Conservation (phyloP, 1,284 basidiomycete species). For the Boletus smithii region DNA sequence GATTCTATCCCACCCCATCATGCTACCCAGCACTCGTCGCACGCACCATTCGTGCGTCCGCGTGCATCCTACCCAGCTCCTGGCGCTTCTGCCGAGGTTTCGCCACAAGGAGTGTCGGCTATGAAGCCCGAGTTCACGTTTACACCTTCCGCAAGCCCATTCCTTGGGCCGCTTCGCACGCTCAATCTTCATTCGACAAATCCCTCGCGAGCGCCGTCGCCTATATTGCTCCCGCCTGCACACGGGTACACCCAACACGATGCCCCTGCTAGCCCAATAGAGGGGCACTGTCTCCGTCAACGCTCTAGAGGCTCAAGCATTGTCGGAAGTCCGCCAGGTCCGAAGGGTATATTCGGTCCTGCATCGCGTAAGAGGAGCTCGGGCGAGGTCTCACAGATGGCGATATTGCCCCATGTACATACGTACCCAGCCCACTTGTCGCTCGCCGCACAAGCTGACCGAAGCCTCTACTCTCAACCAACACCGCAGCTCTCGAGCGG, state of each 20-base stretch:
- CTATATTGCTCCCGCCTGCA: slow-evolving; percentile 59
- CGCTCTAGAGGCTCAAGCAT: slow-evolving; percentile 33
- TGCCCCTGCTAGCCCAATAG: slow-evolving; percentile 34
- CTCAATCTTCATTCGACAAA: slow-evolving; percentile 67
- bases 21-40: slow-evolving; percentile 27
- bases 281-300: slow-evolving; percentile 24
- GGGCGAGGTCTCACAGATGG: slow-evolving; percentile 28
- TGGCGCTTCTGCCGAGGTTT: slow-evolving; percentile 23
- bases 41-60: slow-evolving; percentile 21
- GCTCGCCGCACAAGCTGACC: slow-evolving; percentile 33
- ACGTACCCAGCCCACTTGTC: slow-evolving; percentile 34
- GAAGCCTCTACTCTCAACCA: slow-evolving; percentile 39
- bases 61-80: slow-evolving; percentile 23
- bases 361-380: slow-evolving; percentile 33
- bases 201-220: slow-evolving; percentile 64
- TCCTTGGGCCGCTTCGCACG: slow-evolving; percentile 76
- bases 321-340: slow-evolving; percentile 42
- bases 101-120: slow-evolving; percentile 24
- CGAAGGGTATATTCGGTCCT: slow-evolving; percentile 27
- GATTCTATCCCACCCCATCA: slow-evolving; percentile 44
- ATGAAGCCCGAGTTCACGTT: slow-evolving; percentile 38
- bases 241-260: slow-evolving; percentile 27
- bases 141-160: slow-evolving; percentile 77
- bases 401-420: slow-evolving; percentile 31
- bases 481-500: slow-evolving; percentile 63